Base-by-base conservation (phyloP, 1,139 yeast species). In the Kluyveromyces marxianus region DNA sequence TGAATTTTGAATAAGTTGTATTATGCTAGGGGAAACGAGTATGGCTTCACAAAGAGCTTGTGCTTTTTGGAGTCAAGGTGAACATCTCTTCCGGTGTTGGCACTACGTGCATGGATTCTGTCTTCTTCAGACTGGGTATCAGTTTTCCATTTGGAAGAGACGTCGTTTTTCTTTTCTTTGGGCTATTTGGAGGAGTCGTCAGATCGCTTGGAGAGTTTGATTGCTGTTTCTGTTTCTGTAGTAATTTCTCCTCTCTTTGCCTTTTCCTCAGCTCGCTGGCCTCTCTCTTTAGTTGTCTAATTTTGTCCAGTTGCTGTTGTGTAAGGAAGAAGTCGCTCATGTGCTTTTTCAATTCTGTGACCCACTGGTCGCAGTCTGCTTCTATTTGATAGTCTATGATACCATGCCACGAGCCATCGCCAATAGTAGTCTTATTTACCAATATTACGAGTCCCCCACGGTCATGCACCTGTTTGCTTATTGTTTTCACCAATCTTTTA, bases 321-420 rank as follows among this genome's bases (percentile, higher is more conserved):
- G 57, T 51, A 43, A 58, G 55, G 53, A 62, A 62, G 42, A 62
- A 55, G 37, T 60, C 65, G 4, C 66, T 63, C n/a, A 61, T 52
- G 37, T 55, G 51, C 21, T 48, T 46, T 37, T 60, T 57, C 24
- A 62, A 38, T 42, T 54, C 54, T 2, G 51, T 44, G 10, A 89
- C 82, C 79, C 95, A 90, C 35, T 73, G 74, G 63, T 90, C 97
- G 61, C 96, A 86, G 60, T 88, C 96, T 44, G 82, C 69, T 46
- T 79, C 68, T 4, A 90, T 73, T 55, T 79, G 79, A 51, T 72
- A 68, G 44, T 77, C 81, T 42, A 79, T 77, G 39, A 74, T 69
- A 31, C 76, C 80, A 42, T 72, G 69, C 69, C 90, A 92, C 2
- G 70, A 67, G 1, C 72, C 61, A 47, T 69, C 72, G 0, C 77